Base-by-base conservation (phyloP, 768 basidiomycete species). In the Mycena kentingensis region DNA sequence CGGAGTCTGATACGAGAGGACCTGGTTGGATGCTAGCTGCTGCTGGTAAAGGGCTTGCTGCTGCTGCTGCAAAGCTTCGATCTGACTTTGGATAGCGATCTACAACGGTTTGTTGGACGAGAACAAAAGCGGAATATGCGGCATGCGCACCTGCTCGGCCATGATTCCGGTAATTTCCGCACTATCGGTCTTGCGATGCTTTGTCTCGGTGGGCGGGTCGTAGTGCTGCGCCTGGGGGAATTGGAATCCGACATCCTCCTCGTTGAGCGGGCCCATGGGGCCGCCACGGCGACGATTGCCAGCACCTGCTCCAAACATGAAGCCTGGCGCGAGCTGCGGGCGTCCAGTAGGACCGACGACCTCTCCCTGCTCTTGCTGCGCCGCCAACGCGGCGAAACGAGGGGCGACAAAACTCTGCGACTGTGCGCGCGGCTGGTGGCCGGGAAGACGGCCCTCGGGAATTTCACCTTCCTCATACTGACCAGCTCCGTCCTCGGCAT, bases 21-120 rank as follows among this genome's bases (percentile, higher is more conserved):
- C 87, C 59, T 88, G 86, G 63, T 91, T 91, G 26, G 90, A 92
- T 2, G 89, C 92, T 49, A 96, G 78, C 60, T 95, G 91, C 53
- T 92, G 90, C 64, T 93, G 91, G 65, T 93, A 90, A 31, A 96
- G 79, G 22, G 84, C 89, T 60, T 93, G 88, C 60, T 96, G 93
- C 57, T 96, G 93, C 46, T 93, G 89, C 62, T 93, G 90, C 52
- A 96, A 74, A 4, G 81, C 88, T 71, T 93, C 93, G 58, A 95
- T 94, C 70, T 96, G 92, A 61, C 69, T 91, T 71, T 95, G 93
- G 51, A 96, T 65, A 38, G 91, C 91, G 64, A 95, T 90, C 90
- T 92, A 64, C 37, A 55, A 18, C 22, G 39, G n/a, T 22, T 29
- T 49, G 57, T 19, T 49, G 44, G 32, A 38, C 29, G 2, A 31